phyloP scores from a whole-genome alignment of 2,329 filamentous ascomycete genomes.

The Cladosporium halotolerans region DNA sequence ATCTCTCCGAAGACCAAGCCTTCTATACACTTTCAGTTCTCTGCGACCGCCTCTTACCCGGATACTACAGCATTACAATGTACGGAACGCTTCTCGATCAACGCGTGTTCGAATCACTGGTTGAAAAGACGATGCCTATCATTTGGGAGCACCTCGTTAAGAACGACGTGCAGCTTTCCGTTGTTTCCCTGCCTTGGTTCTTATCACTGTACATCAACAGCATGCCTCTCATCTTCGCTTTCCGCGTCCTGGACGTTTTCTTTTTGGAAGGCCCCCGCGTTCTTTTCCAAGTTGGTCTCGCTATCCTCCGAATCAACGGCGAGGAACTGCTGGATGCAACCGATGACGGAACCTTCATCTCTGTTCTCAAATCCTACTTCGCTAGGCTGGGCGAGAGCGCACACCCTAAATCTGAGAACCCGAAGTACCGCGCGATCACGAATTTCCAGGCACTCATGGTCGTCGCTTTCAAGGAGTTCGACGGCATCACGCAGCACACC shows the following conservation, averaged over 20 bases:
- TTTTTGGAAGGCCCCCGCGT: slow-evolving; percentile 98
- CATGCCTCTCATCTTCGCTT: slow-evolving; percentile 96
- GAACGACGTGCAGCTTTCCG: slow-evolving; percentile 92
- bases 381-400: slow-evolving; percentile 88
- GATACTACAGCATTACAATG: slow-evolving; percentile 99
- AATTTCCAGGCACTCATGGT: slow-evolving; percentile 98
- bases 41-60: slow-evolving; percentile 86
- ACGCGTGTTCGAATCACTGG: slow-evolving; percentile 91
- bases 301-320: slow-evolving; percentile 94
- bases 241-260: slow-evolving; percentile 93
- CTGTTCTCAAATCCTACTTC: slow-evolving; percentile 91
- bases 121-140: slow-evolving; percentile 98
- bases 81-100: slow-evolving; percentile 96
- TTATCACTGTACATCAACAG: slow-evolving; percentile 98
- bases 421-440: slow-evolving; percentile 88
- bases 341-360: slow-evolving; percentile 95
- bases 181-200: slow-evolving; percentile 97
- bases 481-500: slow-evolving; percentile 86
- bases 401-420: slow-evolving; percentile 90
- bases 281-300: slow-evolving; percentile 90
- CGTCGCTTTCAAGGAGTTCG: slow-evolving; percentile 96
- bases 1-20: slow-evolving; percentile 93
- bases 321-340: slow-evolving; percentile 89
- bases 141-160: slow-evolving; percentile 98
- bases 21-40: slow-evolving; percentile 89